Conservation (phyloP, 1,139 yeast species). For the Pichia sp. region DNA sequence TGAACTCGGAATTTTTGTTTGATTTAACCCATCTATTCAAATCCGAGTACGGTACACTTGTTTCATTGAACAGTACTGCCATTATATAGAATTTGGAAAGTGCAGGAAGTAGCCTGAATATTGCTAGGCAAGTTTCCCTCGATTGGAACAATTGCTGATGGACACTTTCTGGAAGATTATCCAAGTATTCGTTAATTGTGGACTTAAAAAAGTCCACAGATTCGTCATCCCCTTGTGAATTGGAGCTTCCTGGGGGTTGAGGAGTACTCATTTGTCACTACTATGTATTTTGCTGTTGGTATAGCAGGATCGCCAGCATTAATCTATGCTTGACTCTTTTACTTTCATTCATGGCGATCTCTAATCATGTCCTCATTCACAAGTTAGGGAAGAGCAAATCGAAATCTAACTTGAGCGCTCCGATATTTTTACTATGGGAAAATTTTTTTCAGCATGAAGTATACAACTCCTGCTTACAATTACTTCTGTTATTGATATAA, state of each 20-base stretch:
- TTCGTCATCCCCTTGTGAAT: neutral
- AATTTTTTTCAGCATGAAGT: slow-evolving; percentile 1
- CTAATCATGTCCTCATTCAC: neutral
- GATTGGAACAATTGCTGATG: slow-evolving; percentile 72
- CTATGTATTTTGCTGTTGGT: neutral
- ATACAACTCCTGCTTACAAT: neutral
- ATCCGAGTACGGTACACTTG: slow-evolving; percentile 62
- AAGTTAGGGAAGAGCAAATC: neutral
- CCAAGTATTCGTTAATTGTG: slow-evolving; percentile 85
- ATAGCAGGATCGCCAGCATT: too few relatives aligned
- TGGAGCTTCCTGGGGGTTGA: slow-evolving; percentile 7
- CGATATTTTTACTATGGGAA: neutral
- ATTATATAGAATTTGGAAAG: slow-evolving; percentile 84
- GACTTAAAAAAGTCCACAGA: slow-evolving; percentile 44
- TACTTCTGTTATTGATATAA: neutral
- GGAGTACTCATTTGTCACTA: neutral
- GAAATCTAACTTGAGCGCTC: slow-evolving; percentile 6
- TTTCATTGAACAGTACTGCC: slow-evolving; percentile 80
- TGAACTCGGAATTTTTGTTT: slow-evolving; percentile 21
- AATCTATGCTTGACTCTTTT: neutral
- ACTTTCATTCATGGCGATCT: neutral
- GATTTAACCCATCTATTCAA: slow-evolving; percentile 65
- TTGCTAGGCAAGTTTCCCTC: slow-evolving; percentile 93
- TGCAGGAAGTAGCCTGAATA: slow-evolving; percentile 81
- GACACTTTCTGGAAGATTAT: slow-evolving; percentile 79